phyloP scores from a whole-genome alignment of 2,329 filamentous ascomycete genomes.

The Geosmithia morbida region DNA sequence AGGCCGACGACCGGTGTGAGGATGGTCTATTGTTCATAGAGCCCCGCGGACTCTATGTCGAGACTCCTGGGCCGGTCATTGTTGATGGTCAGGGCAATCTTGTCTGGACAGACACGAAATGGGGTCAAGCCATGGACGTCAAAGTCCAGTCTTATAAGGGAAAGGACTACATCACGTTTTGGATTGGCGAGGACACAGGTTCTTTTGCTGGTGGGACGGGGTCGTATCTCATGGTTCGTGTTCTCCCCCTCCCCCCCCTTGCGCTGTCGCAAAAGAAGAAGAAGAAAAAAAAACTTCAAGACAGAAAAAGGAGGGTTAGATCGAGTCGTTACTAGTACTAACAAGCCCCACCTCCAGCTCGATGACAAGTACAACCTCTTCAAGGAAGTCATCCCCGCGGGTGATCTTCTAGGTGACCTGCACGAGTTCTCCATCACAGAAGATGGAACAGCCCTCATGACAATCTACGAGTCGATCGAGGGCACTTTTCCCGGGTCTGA shows the following conservation, averaged over 20 bases:
- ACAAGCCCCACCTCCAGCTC: slow-evolving; percentile 8
- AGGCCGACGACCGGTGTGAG: slow-evolving; percentile 17
- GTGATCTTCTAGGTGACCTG: slow-evolving; percentile 10
- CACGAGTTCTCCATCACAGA: slow-evolving; percentile 26
- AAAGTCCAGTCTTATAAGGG: slow-evolving; percentile 16
- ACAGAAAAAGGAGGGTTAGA: too few species aligned
- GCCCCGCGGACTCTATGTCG: slow-evolving; percentile 18
- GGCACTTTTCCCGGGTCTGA: slow-evolving; percentile 2
- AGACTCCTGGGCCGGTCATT: slow-evolving; percentile 23
- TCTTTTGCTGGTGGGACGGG: background rate
- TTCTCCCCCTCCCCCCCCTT: too few species aligned
- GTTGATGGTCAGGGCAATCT: slow-evolving; percentile 26
- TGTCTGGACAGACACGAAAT: slow-evolving; percentile 20
- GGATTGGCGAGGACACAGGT: slow-evolving; percentile 9
- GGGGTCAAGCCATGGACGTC: slow-evolving; percentile 9
- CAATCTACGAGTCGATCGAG: slow-evolving; percentile 17
- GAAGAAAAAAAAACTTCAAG: background rate
- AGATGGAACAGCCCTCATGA: slow-evolving; percentile 22
- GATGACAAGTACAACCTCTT: slow-evolving; percentile 14
- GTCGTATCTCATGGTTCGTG: background rate
- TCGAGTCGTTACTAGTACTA: too few species aligned
- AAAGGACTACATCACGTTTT: slow-evolving; percentile 18
- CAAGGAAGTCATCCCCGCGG: slow-evolving; percentile 10
- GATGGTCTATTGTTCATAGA: slow-evolving; percentile 21
- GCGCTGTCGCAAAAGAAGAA: background rate